These are phyloP conservation scores for Geranomyces variabilis DNA, from an alignment of 192 early-diverging fungal genomes.

Conservation along the genomic window DNA sequence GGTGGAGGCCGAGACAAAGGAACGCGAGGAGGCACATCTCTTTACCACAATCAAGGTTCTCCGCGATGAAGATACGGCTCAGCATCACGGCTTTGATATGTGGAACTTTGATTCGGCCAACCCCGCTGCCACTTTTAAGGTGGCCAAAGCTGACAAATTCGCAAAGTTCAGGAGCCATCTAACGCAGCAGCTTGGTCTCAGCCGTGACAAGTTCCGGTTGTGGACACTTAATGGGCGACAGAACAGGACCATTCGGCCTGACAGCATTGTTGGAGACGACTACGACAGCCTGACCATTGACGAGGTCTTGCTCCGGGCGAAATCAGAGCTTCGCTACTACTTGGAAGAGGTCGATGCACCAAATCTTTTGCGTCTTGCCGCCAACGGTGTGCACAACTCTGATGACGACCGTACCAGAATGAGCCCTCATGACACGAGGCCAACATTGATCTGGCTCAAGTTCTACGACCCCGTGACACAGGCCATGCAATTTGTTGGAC, in stretches of 20 bases:
- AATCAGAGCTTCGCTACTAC: constrained; percentile 50
- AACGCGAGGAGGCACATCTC: constrained; percentile 70
- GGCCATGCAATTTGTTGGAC: constrained; percentile 57
- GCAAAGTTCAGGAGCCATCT: constrained; percentile 48
- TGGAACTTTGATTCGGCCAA: constrained; percentile 66
- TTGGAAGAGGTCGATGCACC: constrained; percentile 34
- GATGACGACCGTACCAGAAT: not conserved
- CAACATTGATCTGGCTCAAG: constrained; percentile 80
- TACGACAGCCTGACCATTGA: not conserved
- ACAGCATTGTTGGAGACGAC: constrained; percentile 53
- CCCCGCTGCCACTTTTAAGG: constrained; percentile 41
- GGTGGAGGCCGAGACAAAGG: constrained; percentile 64
- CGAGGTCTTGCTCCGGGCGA: constrained; percentile 39
- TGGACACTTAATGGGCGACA: constrained; percentile 88
- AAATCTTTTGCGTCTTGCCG: not conserved
- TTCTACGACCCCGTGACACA: constrained; percentile 71
- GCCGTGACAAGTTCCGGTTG: constrained; percentile 65
- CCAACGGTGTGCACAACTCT: not conserved
- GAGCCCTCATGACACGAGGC: not conserved
- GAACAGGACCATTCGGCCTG: constrained; percentile 89
- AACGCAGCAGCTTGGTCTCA: constrained; percentile 47
- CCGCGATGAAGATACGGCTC: constrained; percentile 66
- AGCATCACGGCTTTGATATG: constrained; percentile 87
- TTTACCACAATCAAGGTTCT: constrained; percentile 69
- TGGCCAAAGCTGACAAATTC: constrained; percentile 63